Conservation (phyloP, 2,329 filamentous ascomycete species). For the Drechslerella dactyloides region DNA sequence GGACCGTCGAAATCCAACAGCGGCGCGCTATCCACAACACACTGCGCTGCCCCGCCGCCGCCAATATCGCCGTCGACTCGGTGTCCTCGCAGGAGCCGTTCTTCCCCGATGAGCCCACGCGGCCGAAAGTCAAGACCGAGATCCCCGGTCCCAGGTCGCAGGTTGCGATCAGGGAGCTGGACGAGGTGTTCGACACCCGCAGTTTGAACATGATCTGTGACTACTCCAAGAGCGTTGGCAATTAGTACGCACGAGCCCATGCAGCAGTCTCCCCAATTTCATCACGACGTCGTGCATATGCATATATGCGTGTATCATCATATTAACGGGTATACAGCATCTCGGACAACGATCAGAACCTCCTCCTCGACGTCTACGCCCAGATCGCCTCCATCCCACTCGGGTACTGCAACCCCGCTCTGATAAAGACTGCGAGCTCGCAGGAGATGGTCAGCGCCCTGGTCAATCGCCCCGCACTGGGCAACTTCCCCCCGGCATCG, state of each 20-base stretch:
- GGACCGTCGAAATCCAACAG: slow-evolving; percentile 38
- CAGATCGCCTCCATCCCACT: slow-evolving; percentile 93
- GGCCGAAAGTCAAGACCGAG: slow-evolving; percentile 56
- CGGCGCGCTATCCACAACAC: slow-evolving; percentile 47
- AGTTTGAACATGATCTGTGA: slow-evolving; percentile 65
- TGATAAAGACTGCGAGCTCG: slow-evolving; percentile 73
- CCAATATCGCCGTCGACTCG: slow-evolving; percentile 49
- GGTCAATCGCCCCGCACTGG: slow-evolving; percentile 86
- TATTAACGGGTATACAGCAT: slow-evolving; percentile 28
- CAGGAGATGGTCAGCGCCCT: slow-evolving; percentile 80
- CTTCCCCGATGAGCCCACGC: slow-evolving; percentile 53
- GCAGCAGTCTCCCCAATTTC: too few species aligned
- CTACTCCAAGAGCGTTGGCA: slow-evolving; percentile 64
- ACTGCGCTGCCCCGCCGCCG: slow-evolving; percentile 34
- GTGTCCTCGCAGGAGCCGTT: slow-evolving; percentile 47
- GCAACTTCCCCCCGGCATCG: slow-evolving; percentile 86
- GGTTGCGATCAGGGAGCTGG: slow-evolving; percentile 59
- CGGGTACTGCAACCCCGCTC: slow-evolving; percentile 86
- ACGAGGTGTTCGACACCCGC: slow-evolving; percentile 63
- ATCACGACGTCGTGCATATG: background rate
- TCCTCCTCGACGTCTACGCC: slow-evolving; percentile 67
- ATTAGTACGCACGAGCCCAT: slow-evolving; percentile 58
- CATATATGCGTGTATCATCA: background rate
- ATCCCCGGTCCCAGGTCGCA: slow-evolving; percentile 58
- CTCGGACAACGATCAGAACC: slow-evolving; percentile 47